These are phyloP conservation scores for Ogataea pini DNA, from an alignment of 805 yeast genomes.

Conservation along the genomic window DNA sequence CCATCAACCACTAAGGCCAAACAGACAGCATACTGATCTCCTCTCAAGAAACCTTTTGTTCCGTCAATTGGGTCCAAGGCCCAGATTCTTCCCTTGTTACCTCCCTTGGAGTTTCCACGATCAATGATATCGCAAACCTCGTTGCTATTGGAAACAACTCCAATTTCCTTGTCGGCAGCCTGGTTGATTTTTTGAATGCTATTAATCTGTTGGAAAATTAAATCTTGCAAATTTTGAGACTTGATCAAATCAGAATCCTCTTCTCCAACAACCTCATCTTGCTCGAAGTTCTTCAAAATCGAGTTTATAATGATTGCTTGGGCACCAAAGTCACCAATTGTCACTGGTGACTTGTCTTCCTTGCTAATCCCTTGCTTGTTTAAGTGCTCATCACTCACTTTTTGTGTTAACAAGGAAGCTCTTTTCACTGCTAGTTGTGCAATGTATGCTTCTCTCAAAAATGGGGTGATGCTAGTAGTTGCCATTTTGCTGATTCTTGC, in stretches of 20 bases:
- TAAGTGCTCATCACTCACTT: constrained; percentile 56
- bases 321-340: constrained; percentile 94
- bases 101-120: constrained; percentile 78
- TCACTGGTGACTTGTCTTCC: constrained; percentile 90
- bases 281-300: constrained; percentile 73
- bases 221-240: constrained; percentile 49
- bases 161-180: constrained; percentile 36
- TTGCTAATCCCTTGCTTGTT: constrained; percentile 64
- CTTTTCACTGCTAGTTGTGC: constrained; percentile 90
- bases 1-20: constrained; percentile 87
- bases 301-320: constrained; percentile 92
- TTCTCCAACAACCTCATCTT: constrained; percentile 89
- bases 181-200: constrained; percentile 51
- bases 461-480: constrained; percentile 30
- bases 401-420: constrained; percentile 75
- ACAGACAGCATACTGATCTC: constrained; percentile 97
- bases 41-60: constrained; percentile 92
- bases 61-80: constrained; percentile 98
- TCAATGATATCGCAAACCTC: constrained; percentile 70
- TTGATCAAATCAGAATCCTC: constrained; percentile 77
- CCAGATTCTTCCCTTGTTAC: constrained; percentile 84
- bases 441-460: constrained; percentile 66
- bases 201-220: constrained; percentile 61
- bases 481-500: neutral
- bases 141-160: constrained; percentile 43